These are phyloP conservation scores for Fusarium falciforme DNA, from an alignment of 2,329 filamentous ascomycete species.

Conservation along the genomic window DNA sequence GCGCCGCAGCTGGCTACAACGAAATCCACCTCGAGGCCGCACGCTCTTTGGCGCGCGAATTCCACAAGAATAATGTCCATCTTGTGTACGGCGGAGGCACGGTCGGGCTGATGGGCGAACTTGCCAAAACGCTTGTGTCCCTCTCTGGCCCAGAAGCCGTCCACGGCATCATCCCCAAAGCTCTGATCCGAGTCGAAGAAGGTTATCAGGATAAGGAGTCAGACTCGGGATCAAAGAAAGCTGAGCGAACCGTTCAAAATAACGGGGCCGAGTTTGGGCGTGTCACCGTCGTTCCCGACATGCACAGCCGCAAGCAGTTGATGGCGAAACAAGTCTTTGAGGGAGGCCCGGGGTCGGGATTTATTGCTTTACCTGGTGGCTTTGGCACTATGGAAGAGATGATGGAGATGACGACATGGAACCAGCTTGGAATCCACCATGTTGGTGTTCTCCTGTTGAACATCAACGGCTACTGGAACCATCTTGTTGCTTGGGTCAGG, in stretches of 20 bases:
- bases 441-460: neutral
- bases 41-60: neutral
- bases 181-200: neutral
- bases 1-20: neutral
- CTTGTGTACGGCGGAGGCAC: slow-evolving; percentile 4
- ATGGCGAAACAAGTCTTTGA: slow-evolving; percentile 3
- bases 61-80: neutral
- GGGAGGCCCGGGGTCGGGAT: neutral
- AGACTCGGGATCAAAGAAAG: neutral
- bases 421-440: slow-evolving; percentile 4
- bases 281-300: slow-evolving; percentile 1
- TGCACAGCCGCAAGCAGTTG: slow-evolving; percentile 1
- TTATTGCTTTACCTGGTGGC: neutral
- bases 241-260: neutral
- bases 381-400: slow-evolving; percentile 2
- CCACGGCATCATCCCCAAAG: neutral
- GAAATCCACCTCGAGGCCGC: neutral
- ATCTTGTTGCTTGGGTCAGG: neutral
- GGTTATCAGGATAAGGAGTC: neutral
- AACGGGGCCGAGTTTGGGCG: neutral
- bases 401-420: slow-evolving; percentile 10
- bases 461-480: slow-evolving; percentile 5
- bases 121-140: neutral
- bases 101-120: slow-evolving; percentile 1
- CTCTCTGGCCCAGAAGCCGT: slow-evolving; percentile 1